Percentiles rank a stretch among this genome's conserved stretches.
Evolutionary conservation across 2,329 filamentous ascomycete species (phyloP).

Genomic region (Epichloe hybrida): DNA sequence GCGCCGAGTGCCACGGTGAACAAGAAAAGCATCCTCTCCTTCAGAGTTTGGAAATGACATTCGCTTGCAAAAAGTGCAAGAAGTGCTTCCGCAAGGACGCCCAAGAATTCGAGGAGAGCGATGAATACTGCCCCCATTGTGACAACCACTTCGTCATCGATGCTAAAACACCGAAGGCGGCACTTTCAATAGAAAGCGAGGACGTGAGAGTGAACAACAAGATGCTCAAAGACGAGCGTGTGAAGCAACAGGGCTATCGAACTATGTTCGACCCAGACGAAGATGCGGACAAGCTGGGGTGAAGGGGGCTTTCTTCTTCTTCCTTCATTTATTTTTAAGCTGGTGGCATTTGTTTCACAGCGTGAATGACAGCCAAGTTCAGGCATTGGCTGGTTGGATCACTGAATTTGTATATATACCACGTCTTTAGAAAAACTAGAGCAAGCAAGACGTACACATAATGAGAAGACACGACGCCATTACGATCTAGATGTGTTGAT

Average conservation of each 20-base stretch:
- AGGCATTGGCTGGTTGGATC: conserved; percentile 17
- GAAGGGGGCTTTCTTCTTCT: conserved; percentile 13
- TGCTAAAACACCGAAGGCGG: conserved; percentile 68
- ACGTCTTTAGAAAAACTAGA: not conserved
- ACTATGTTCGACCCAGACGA: conserved; percentile 66
- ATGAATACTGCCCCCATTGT: conserved; percentile 98
- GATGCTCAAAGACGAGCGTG: conserved; percentile 86
- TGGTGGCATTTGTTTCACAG: not conserved
- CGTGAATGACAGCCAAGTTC: conserved; percentile 7
- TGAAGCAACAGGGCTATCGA: conserved; percentile 43
- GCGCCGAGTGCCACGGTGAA: conserved; percentile 84
- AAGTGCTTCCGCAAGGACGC: conserved; percentile 96
- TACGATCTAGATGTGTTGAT: conserved; percentile 18
- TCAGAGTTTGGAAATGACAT: conserved; percentile 76
- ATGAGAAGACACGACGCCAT: not conserved
- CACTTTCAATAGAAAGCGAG: conserved; percentile 78
- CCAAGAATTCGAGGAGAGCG: conserved; percentile 83
- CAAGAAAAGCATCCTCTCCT: conserved; percentile 61
- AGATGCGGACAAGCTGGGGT: conserved; percentile 65
- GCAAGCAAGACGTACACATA: not conserved
- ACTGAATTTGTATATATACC: conserved; percentile 14
- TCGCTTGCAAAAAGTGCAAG: conserved; percentile 99
- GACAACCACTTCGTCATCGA: conserved; percentile 97
- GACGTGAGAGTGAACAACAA: conserved; percentile 73
- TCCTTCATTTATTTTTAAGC: not conserved